A percentile compares a stretch with the other conserved stretches of the same genome.
Conservation (phyloP, 2,329 filamentous ascomycete species). For the Fusarium dlaminii region DNA sequence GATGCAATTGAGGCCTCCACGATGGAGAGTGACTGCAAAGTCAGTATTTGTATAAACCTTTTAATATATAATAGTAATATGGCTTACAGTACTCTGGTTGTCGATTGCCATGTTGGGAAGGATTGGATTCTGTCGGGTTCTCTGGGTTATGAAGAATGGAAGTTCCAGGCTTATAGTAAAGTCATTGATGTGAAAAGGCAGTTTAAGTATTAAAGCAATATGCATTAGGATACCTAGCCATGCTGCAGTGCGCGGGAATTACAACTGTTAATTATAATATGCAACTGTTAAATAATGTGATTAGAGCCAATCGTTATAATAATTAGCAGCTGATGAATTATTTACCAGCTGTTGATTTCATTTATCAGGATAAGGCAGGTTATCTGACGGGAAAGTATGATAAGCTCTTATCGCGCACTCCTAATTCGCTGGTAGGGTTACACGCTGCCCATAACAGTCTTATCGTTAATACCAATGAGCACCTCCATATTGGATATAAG, state of each 20-base stretch:
- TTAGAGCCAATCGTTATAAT: fast-evolving
- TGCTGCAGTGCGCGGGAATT: too few species aligned
- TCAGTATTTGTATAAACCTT: background rate
- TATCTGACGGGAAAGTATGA: background rate
- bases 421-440: background rate
- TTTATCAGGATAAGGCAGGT: background rate
- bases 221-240: background rate
- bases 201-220: background rate
- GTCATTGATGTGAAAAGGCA: too few species aligned
- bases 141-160: background rate
- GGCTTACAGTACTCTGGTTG: background rate
- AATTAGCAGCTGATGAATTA: background rate
- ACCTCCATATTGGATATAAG: background rate
- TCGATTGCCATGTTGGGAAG: background rate
- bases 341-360: background rate
- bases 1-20: background rate
- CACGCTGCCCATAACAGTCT: background rate
- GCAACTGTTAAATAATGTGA: background rate
- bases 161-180: background rate
- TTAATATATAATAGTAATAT: fast-evolving
- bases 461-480: background rate
- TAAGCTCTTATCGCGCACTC: background rate
- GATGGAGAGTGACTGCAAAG: background rate
- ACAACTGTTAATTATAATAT: background rate
- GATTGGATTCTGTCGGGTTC: background rate